Conservation (phyloP, 306 rosid genomes). For the Rubus parviflorus region DNA sequence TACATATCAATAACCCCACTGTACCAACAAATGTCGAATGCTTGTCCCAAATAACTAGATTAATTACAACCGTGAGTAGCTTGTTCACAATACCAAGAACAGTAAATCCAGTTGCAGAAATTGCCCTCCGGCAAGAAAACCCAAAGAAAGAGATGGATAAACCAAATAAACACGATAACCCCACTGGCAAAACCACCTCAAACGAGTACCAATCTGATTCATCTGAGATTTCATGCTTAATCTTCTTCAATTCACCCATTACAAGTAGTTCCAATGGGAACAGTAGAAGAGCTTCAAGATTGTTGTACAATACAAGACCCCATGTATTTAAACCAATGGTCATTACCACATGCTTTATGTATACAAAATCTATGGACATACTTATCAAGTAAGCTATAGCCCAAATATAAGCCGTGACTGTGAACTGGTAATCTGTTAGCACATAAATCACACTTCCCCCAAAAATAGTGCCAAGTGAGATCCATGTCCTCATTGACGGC, state of each 20-base stretch:
- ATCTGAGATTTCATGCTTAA: conserved; percentile 62
- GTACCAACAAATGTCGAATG: conserved; percentile 72
- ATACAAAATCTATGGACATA: conserved; percentile 74
- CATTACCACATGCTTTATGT: conserved; percentile 76
- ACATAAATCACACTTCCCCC: conserved; percentile 76
- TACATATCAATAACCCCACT: conserved; percentile 64
- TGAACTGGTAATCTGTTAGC: conserved; percentile 67
- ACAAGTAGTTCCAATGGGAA: conserved; percentile 69
- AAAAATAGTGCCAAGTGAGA: conserved; percentile 65
- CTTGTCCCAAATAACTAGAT: conserved; percentile 70
- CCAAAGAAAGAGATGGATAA: conserved; percentile 77
- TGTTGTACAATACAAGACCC: conserved; percentile 76
- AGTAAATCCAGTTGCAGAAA: conserved; percentile 73
- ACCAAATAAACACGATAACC: conserved; percentile 68
- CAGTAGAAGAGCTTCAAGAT: conserved; percentile 69
- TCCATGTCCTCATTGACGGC: conserved; percentile 69
- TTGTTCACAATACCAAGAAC: conserved; percentile 81
- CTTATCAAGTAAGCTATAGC: conserved; percentile 69
- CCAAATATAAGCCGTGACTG: conserved; percentile 66
- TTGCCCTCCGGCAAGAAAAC: conserved; percentile 81
- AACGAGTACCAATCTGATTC: conserved; percentile 66
- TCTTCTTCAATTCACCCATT: conserved; percentile 81
- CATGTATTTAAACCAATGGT: conserved; percentile 70
- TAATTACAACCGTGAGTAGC: conserved; percentile 64
- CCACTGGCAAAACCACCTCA: conserved; percentile 60